Conservation (phyloP, 192 early-diverging fungal genomes). For the Linderina pennispora region DNA sequence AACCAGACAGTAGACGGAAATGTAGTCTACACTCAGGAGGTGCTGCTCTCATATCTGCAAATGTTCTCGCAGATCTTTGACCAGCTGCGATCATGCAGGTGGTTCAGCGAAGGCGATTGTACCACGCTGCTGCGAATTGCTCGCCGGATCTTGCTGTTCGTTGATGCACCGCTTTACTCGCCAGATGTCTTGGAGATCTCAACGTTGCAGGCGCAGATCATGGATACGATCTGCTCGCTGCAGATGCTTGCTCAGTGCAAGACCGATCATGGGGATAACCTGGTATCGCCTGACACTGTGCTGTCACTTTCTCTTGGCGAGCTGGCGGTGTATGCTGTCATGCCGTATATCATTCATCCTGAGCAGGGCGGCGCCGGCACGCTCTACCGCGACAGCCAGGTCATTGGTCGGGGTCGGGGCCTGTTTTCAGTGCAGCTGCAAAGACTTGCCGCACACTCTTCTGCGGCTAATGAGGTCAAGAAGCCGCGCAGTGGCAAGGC, state of each 20-base stretch:
- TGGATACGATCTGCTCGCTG: conserved; percentile 48
- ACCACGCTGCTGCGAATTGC: conserved; percentile 7
- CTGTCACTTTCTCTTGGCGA: conserved; percentile 15
- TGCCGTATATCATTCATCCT: conserved; percentile 11
- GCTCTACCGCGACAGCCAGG: no score
- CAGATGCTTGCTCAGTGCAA: no score
- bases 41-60: conserved; percentile 15
- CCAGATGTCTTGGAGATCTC: conserved; percentile 59
- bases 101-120: conserved; percentile 14
- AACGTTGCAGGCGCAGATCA: conserved; percentile 59
- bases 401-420: no score
- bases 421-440: not conserved
- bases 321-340: conserved; percentile 24
- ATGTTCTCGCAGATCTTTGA: conserved; percentile 7
- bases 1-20: conserved; percentile 8
- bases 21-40: conserved; percentile 23
- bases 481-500: not conserved
- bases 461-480: no score
- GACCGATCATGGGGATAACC: no score
- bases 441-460: not conserved
- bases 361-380: no score
- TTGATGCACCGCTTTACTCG: conserved; percentile 12
- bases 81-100: not conserved
- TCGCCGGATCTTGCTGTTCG: conserved; percentile 12
- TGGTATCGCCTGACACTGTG: conserved; percentile 1